phyloP scores from a whole-genome alignment of 768 basidiomycete species.

The Mycena haematopus region DNA sequence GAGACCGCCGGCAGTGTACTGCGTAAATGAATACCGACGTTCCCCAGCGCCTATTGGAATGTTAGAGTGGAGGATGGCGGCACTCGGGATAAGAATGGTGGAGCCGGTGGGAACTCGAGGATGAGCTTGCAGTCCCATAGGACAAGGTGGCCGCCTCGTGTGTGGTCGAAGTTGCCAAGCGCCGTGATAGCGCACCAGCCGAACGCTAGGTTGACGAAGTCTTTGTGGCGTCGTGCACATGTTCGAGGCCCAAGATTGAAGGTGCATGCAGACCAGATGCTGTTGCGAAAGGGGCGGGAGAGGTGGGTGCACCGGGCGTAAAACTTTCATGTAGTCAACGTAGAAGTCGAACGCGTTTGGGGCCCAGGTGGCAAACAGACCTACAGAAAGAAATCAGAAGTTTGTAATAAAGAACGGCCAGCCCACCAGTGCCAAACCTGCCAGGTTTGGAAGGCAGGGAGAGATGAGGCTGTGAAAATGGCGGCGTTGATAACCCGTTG shows the following conservation, averaged over 20 bases:
- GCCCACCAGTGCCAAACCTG: constrained; percentile 25
- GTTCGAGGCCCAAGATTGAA: too few relatives aligned
- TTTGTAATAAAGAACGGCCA: too few relatives aligned
- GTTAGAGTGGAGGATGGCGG: constrained; percentile 5
- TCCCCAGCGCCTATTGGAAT: neutral
- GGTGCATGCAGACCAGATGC: too few relatives aligned
- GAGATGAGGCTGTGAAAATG: neutral
- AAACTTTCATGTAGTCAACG: neutral
- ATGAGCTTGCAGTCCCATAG: neutral
- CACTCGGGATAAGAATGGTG: constrained; percentile 8
- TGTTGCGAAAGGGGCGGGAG: neutral
- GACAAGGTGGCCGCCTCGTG: too few relatives aligned
- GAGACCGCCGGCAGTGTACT: constrained; percentile 3
- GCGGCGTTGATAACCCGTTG: constrained; percentile 5
- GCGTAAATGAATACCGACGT: neutral
- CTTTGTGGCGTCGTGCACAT: too few relatives aligned
- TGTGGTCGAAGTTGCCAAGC: too few relatives aligned
- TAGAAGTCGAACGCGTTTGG: neutral
- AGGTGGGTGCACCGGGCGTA: neutral
- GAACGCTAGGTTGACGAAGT: too few relatives aligned
- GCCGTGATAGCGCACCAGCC: too few relatives aligned
- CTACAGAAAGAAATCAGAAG: neutral
- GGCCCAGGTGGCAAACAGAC: constrained; percentile 5
- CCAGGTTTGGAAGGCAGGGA: neutral
- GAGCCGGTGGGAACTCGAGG: constrained; percentile 2